Conservation (phyloP, 129 eudicot species). For the Arctium lappa region DNA sequence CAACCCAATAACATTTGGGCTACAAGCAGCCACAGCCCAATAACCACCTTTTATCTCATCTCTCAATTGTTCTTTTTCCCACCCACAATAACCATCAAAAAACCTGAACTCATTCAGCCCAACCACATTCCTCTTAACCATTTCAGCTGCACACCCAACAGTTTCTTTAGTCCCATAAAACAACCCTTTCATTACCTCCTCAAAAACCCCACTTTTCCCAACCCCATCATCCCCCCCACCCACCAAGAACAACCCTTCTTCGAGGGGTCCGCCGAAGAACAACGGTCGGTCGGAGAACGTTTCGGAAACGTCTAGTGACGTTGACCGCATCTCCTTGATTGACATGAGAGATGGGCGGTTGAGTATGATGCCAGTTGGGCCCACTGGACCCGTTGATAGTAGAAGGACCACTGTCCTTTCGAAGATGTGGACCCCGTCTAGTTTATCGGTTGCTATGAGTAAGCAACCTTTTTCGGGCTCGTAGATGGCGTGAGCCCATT, state of each 20-base stretch:
- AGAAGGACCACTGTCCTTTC: conserved; percentile 88
- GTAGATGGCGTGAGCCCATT: conserved; percentile 87
- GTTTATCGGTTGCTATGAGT: conserved; percentile 82
- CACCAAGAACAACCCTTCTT: conserved; percentile 78
- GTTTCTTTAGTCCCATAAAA: conserved; percentile 74
- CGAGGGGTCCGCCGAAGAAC: conserved; percentile 89
- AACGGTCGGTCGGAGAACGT: conserved; percentile 62
- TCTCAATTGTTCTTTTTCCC: conserved; percentile 76
- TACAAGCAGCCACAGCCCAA: conserved; percentile 90
- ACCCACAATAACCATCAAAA: conserved; percentile 97
- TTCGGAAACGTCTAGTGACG: conserved; percentile 49
- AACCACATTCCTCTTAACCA: conserved; percentile 75
- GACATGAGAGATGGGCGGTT: conserved; percentile 98
- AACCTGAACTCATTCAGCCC: conserved; percentile 64
- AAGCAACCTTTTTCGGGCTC: conserved; percentile 94
- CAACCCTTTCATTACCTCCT: conserved; percentile 81
- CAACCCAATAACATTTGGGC: conserved; percentile 74
- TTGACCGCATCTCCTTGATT: conserved; percentile 72
- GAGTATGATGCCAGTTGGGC: conserved; percentile 83
- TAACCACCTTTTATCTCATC: conserved; percentile 83
- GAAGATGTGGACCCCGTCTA: conserved; percentile 93
- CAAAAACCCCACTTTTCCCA: conserved; percentile 71
- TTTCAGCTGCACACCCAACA: conserved; percentile 89
- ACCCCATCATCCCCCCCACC: conserved; percentile 54
- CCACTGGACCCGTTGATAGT: conserved; percentile 61